phyloP scores from a whole-genome alignment of 495 filamentous ascomycete genomes.

The Penicillium ucsense region DNA sequence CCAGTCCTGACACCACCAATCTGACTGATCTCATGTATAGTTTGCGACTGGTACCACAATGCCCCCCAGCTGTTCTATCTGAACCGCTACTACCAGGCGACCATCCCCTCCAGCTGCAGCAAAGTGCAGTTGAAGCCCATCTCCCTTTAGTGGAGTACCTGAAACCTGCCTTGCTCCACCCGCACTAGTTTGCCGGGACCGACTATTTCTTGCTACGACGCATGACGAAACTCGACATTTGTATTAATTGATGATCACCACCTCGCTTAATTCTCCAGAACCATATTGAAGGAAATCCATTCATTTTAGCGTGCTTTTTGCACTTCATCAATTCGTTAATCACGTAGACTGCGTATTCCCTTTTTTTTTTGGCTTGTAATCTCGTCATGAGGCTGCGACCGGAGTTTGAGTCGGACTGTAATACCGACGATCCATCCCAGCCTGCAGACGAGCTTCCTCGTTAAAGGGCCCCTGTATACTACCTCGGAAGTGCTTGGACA shows the following conservation, averaged over 20 bases:
- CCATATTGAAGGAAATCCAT: too few species aligned
- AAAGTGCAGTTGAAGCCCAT: conserved; percentile 28
- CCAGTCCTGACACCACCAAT: not conserved
- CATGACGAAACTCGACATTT: too few species aligned
- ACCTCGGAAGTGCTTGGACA: conserved; percentile 39
- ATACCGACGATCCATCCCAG: conserved; percentile 41
- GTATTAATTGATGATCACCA: too few species aligned
- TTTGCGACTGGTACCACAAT: conserved; percentile 47
- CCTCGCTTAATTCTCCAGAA: not conserved
- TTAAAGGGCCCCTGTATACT: conserved; percentile 41
- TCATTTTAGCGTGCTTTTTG: conserved; percentile 1
- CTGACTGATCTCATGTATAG: conserved; percentile 13
- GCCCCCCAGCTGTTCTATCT: conserved; percentile 45
- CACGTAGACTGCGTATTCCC: too few species aligned
- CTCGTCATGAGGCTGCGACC: conserved; percentile 9
- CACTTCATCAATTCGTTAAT: conserved; percentile 6
- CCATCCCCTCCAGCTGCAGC: conserved; percentile 36
- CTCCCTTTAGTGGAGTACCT: conserved; percentile 9
- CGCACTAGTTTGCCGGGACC: too few species aligned
- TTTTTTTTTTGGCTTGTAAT: too few species aligned
- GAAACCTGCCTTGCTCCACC: too few species aligned
- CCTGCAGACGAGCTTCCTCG: conserved; percentile 36
- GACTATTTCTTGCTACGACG: too few species aligned
- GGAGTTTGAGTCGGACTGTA: conserved; percentile 23
- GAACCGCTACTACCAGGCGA: conserved; percentile 15